Evolutionary conservation across 177 flowering plant genomes (phyloP).

Genomic region (Vitis hybrid): DNA sequence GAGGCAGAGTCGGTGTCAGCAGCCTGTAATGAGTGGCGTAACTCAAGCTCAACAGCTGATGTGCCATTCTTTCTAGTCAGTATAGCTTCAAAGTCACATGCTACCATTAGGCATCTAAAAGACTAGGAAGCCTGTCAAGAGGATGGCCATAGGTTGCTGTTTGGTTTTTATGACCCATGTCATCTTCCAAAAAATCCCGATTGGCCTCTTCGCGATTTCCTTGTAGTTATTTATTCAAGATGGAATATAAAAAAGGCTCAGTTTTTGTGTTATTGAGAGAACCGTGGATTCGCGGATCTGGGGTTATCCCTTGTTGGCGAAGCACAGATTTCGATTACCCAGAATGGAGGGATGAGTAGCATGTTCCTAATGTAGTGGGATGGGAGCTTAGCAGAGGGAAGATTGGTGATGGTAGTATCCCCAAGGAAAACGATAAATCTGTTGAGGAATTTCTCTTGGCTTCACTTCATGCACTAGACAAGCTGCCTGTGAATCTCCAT

Average conservation of each 20-base stretch:
- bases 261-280: slow-evolving; percentile 91
- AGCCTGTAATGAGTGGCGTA: slow-evolving; percentile 94
- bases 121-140: slow-evolving; percentile 73
- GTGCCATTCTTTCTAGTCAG: slow-evolving; percentile 80
- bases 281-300: slow-evolving; percentile 86
- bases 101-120: slow-evolving; percentile 59
- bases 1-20: slow-evolving; percentile 84
- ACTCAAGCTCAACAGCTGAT: slow-evolving; percentile 65
- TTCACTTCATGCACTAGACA: too few species aligned
- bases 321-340: too few species aligned
- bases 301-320: slow-evolving; percentile 38
- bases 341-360: too few species aligned
- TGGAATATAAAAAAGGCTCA: slow-evolving; percentile 62
- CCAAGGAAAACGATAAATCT: too few species aligned
- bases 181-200: slow-evolving; percentile 88
- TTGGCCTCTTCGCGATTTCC: slow-evolving; percentile 96
- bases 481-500: too few species aligned
- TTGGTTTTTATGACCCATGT: slow-evolving; percentile 96
- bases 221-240: slow-evolving; percentile 65
- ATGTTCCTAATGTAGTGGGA: too few species aligned
- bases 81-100: slow-evolving; percentile 58
- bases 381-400: too few species aligned
- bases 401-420: too few species aligned
- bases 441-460: too few species aligned
- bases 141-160: slow-evolving; percentile 65